A percentile compares a stretch with the other conserved stretches of the same genome.
These are phyloP conservation scores for Xylariaceae sp. DNA, from an alignment of 2,329 filamentous ascomycete species.

Conservation along the genomic window DNA sequence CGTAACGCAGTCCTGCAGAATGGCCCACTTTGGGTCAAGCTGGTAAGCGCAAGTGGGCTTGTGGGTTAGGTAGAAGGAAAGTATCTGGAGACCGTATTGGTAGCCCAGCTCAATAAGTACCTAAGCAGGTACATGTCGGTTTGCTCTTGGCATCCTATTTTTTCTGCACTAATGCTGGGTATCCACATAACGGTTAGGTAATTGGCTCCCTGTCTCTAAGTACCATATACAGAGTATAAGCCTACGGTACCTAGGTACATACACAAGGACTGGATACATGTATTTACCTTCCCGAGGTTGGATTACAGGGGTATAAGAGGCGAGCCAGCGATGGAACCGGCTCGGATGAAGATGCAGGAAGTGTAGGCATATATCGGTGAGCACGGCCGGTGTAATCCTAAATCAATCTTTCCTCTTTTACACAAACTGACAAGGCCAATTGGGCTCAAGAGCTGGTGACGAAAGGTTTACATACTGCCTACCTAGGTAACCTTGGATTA, in stretches of 20 bases:
- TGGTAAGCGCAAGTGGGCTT: constrained; percentile 14
- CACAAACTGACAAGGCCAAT: neutral
- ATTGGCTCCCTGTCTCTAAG: constrained; percentile 13
- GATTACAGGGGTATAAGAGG: constrained; percentile 13
- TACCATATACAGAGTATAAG: neutral
- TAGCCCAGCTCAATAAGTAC: neutral
- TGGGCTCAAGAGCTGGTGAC: constrained; percentile 1
- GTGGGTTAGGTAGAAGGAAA: constrained; percentile 29
- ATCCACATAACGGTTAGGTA: constrained; percentile 14
- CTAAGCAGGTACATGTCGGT: neutral
- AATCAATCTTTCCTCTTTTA: neutral
- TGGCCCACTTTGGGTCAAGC: constrained; percentile 18
- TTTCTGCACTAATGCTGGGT: neutral
- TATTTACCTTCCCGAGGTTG: constrained; percentile 21
- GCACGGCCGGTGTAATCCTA: constrained; percentile 16
- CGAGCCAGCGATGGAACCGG: constrained; percentile 13
- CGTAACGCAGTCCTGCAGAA: constrained; percentile 13
- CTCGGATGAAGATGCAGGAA: constrained; percentile 19
- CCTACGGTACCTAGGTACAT: neutral
- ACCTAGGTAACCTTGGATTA: no score
- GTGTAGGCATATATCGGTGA: constrained; percentile 13
- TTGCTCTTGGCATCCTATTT: neutral
- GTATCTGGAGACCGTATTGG: neutral
- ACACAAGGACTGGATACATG: neutral
- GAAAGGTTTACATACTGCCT: no score